phyloP scores from a whole-genome alignment of 441 rosid species.

The Populus hybrid region DNA sequence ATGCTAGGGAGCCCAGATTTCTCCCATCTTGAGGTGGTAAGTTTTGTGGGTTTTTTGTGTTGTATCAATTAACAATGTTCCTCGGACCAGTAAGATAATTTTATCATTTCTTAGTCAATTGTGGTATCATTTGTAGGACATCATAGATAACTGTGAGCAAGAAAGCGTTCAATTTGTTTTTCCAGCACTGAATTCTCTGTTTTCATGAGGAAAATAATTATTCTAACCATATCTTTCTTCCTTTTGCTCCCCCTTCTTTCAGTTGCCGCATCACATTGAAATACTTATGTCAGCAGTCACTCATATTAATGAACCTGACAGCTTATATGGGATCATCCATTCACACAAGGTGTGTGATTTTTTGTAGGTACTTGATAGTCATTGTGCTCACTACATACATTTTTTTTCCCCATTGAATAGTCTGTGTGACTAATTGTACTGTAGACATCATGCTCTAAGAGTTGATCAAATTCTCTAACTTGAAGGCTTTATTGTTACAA shows the following conservation, averaged over 20 bases:
- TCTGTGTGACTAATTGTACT: not conserved
- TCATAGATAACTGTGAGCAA: not conserved
- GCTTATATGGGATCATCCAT: slow-evolving; percentile 91
- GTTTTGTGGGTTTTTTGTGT: slow-evolving; percentile 7
- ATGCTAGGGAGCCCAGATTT: slow-evolving; percentile 90
- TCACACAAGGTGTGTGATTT: slow-evolving; percentile 67
- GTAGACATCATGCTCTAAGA: not conserved
- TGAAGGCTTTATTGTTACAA: not conserved
- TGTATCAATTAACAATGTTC: not conserved
- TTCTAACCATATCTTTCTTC: not conserved
- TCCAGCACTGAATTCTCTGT: not conserved
- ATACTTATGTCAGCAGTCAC: slow-evolving; percentile 86
- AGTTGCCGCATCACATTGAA: slow-evolving; percentile 81
- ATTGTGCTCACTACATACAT: not conserved
- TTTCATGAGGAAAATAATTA: not conserved
- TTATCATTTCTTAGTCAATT: not conserved
- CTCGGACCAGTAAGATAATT: not conserved
- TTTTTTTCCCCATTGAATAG: not conserved
- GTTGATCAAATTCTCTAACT: not conserved
- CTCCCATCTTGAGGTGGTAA: slow-evolving; percentile 83
- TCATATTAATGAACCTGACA: slow-evolving; percentile 93
- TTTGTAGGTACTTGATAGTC: slow-evolving; percentile 5
- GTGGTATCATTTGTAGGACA: slow-evolving; percentile 1
- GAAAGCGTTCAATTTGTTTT: slow-evolving; percentile 8
- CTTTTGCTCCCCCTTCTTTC: slow-evolving; percentile 19